Base-by-base conservation (phyloP, 352 stramenopile genomes). In the Pythium monospermum region DNA sequence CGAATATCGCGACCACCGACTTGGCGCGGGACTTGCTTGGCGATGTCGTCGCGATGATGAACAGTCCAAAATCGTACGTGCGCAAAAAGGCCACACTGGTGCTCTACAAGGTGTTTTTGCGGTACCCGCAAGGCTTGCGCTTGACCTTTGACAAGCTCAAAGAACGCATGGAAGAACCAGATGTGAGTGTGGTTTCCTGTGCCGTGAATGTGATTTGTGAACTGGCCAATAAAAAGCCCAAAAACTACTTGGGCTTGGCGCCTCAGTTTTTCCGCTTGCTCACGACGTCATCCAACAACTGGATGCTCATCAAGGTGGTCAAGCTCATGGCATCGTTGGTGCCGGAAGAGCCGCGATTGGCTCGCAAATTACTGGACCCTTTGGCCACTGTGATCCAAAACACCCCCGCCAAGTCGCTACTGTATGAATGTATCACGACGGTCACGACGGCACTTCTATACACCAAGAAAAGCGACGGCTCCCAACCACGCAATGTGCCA, bases 221-320 rank as follows among this genome's bases (percentile, higher is more conserved):
- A 69, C 73, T 99, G 39, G 91, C 92, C 13, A 96, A 99, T 74
- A 98, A 98, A 64, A 99, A 99, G 62, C 96, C 97, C 13, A 97
- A 96, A 61, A 99, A 99, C 68, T 99, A 99, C 76, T 58, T 99
- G 30, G 87, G 90, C 1, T 73, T 99, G 41, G 97, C 96, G 12
- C 97, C 97, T 12, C 84, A 98, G 42, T 99, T 99, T 70, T 99
- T 99, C 85, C 83, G 95, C 28, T 69, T 99, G 26, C 77, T 99
- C 32, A 99, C 94, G 25, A 98, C 89, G 37, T 97, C 85, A 8
- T 97, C 85, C 53, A 99, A 99, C 74, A 99, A 99, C 73, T 99
- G 97, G 97, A 99, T 99, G 96, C 86, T 99, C 47, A 99, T 99
- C 77, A 99, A 99, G 73, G 96, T 99, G 7, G 96, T 99, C 43